Percentiles rank a stretch among this genome's conserved stretches.
Evolutionary conservation across 305 asterid genomes (phyloP).

Genomic region (Fraxinus floribunda): DNA sequence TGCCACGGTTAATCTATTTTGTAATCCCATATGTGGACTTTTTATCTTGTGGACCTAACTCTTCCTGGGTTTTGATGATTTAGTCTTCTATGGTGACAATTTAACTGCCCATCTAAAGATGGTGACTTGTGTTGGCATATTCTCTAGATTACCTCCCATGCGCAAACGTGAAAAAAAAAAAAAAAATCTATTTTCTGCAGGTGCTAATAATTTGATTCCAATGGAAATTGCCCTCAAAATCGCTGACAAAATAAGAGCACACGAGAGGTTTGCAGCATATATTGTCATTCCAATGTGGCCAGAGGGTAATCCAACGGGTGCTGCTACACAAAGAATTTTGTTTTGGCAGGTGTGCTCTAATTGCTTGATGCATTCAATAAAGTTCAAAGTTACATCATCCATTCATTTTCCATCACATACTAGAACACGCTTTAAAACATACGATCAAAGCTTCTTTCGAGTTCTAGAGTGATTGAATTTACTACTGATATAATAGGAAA

Average conservation of each 20-base stretch:
- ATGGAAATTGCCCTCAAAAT: slow-evolving; percentile 93
- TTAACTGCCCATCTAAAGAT: neutral
- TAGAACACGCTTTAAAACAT: neutral
- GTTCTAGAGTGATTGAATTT: neutral
- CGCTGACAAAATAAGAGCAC: slow-evolving; percentile 76
- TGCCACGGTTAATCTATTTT: neutral
- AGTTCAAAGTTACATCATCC: slow-evolving; percentile 9
- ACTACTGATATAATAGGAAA: neutral
- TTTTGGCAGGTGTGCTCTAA: slow-evolving; percentile 81
- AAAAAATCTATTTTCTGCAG: slow-evolving; percentile 35
- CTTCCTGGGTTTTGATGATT: slow-evolving; percentile 3
- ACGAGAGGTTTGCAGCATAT: slow-evolving; percentile 87
- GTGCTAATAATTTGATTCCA: slow-evolving; percentile 93
- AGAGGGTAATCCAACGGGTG: slow-evolving; percentile 96
- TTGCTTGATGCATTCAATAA: neutral
- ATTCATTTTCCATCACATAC: neutral
- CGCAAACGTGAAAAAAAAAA: neutral
- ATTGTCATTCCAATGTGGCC: slow-evolving; percentile 99
- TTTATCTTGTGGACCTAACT: neutral
- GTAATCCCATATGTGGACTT: neutral
- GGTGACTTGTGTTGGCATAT: neutral
- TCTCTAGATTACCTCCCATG: neutral
- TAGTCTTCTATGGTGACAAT: neutral
- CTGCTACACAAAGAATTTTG: slow-evolving; percentile 89
- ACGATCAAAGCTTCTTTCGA: neutral